Percentiles rank a stretch among this genome's conserved stretches.
Evolutionary conservation across 352 stramenopile species (phyloP).

Genomic region (Globisporangium uncinulatum): DNA sequence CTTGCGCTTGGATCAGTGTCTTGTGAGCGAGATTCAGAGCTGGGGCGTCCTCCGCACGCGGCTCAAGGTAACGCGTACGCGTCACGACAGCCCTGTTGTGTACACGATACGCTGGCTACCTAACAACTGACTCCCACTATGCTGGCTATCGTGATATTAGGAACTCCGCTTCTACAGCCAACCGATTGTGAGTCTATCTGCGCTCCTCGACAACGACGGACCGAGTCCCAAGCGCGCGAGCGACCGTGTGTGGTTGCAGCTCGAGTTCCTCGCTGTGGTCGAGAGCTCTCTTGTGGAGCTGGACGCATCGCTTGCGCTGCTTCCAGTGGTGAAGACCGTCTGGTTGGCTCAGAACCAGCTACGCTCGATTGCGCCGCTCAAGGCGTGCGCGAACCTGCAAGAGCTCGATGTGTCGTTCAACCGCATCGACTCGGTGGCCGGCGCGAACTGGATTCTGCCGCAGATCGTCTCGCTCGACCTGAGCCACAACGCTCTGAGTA

Average conservation of each 20-base stretch:
- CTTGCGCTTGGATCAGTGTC: conserved; percentile 9
- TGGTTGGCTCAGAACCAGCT: conserved; percentile 13
- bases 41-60: conserved; percentile 5
- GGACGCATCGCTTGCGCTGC: conserved; percentile 11
- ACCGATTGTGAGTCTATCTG: conserved; percentile 1
- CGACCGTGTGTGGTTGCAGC: conserved; percentile 11
- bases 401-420: conserved; percentile 13
- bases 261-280: conserved; percentile 15
- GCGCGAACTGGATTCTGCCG: conserved; percentile 6
- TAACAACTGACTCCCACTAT: not conserved
- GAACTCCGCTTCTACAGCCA: conserved; percentile 13
- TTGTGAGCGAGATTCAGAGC: conserved; percentile 5
- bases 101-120: not conserved
- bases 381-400: conserved; percentile 5
- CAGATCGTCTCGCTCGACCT: conserved; percentile 14
- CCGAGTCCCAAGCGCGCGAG: not conserved
- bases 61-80: conserved; percentile 8
- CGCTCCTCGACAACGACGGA: conserved; percentile 1
- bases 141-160: not conserved
- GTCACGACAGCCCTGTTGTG: not conserved
- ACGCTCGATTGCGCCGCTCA: conserved; percentile 2
- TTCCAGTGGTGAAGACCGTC: conserved; percentile 10
- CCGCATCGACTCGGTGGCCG: conserved; percentile 11
- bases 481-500: conserved; percentile 11
- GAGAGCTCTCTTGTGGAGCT: conserved; percentile 10